Conservation (phyloP, 2,329 filamentous ascomycete species). For the Lasiodiplodia theobromae region DNA sequence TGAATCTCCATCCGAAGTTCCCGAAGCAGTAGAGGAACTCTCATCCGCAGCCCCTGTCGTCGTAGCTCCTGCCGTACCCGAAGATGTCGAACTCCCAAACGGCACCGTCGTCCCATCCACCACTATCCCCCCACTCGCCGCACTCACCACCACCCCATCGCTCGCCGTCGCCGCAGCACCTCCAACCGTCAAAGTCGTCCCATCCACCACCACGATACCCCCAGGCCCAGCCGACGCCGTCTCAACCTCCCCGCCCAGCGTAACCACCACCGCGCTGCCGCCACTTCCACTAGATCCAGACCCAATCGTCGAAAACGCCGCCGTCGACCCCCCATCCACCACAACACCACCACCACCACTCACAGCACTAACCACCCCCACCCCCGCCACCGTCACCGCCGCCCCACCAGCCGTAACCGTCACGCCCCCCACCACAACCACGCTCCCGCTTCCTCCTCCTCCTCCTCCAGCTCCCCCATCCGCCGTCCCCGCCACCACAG, state of each 20-base stretch:
- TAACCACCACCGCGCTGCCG: not conserved
- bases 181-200: slow-evolving; percentile 2
- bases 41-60: too few relatives aligned
- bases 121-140: not conserved
- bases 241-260: not conserved
- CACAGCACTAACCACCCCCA: not conserved
- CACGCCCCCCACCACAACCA: not conserved
- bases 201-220: not conserved
- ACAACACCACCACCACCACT: not conserved
- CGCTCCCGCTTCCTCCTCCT: not conserved
- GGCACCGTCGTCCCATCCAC: not conserved
- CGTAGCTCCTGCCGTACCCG: too few relatives aligned
- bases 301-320: not conserved
- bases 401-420: not conserved
- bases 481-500: too few relatives aligned
- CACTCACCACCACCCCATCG: not conserved
- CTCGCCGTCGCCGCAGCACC: not conserved
- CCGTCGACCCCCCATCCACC: not conserved
- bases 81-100: not conserved
- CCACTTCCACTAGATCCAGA: not conserved
- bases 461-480: too few relatives aligned
- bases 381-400: not conserved
- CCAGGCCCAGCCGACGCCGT: not conserved
- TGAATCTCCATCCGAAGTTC: too few relatives aligned
- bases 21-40: too few relatives aligned